Percentiles rank a stretch among this genome's conserved stretches.
phyloP scores from a whole-genome alignment of 192 early-diverging fungal genomes.

The Coemansia sp. region DNA sequence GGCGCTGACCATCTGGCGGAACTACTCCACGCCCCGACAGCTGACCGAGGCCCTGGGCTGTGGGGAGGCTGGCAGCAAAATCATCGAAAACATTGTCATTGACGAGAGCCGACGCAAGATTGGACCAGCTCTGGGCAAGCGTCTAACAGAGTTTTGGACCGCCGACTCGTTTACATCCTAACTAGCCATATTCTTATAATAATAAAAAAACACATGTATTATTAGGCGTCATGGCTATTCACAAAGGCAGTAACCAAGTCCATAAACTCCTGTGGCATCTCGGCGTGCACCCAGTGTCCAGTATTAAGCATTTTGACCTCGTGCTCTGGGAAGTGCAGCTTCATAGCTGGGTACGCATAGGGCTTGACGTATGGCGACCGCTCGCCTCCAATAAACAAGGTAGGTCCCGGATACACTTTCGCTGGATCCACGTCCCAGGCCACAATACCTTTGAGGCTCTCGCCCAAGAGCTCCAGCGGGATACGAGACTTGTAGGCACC shows the following conservation, averaged over 20 bases:
- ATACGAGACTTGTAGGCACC: conserved; percentile 66
- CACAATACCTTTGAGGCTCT: conserved; percentile 58
- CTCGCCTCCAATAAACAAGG: conserved; percentile 82
- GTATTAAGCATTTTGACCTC: conserved; percentile 69
- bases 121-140: conserved; percentile 56
- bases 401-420: conserved; percentile 59
- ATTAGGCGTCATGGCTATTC: not conserved
- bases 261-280: conserved; percentile 69
- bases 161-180: conserved; percentile 33
- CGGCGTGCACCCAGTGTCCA: conserved; percentile 91
- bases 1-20: conserved; percentile 67
- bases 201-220: not conserved
- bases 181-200: not conserved
- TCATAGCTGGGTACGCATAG: conserved; percentile 58
- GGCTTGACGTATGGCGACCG: conserved; percentile 68
- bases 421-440: conserved; percentile 47
- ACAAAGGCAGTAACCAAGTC: conserved; percentile 59
- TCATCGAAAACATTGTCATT: conserved; percentile 57
- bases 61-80: conserved; percentile 25
- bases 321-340: conserved; percentile 70
- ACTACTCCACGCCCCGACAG: conserved; percentile 66
- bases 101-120: conserved; percentile 58
- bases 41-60: conserved; percentile 55
- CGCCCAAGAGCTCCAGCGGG: conserved; percentile 69
- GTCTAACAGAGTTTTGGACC: conserved; percentile 64